Base-by-base conservation (phyloP, 352 stramenopile genomes). In the Plasmopara muralis region DNA sequence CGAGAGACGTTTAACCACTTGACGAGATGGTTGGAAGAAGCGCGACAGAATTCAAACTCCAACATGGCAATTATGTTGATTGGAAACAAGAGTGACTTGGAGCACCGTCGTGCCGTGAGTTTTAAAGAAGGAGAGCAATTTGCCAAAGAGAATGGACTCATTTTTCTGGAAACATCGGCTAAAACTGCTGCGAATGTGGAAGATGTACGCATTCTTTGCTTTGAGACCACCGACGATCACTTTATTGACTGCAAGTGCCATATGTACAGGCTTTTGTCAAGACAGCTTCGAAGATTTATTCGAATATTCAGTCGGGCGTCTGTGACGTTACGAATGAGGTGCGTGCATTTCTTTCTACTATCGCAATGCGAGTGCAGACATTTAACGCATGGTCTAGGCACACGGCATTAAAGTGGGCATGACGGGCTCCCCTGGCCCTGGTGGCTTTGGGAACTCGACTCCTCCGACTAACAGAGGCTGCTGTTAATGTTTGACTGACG, bases 51-150 rank as follows among this genome's bases (percentile, higher is more conserved):
- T 74, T 97, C 88, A 46, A 98, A 98, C 64, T 94, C 87, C 40
- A 99, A 99, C 78, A 99, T 99, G 96, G 91, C 96, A 37, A 99
- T 99, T 68, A 98, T 99, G 93, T 71, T 99, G 9, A 98, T 99
- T 61, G 96, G 96, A 52, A 99, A 99, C 74, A 99, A 99, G 71
- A 96, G 86, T 63, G 97, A 99, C 77, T 65, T 98, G 57, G 95
- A 98, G 55, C 91, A 98, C 66, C 83, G 83, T 51, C 85, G 96
- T 28, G 93, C 93, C 12, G 97, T 99, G 25, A 95, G 78, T 43
- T 98, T 90, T 45, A 97, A 98, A 68, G 97, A 99, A 70, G 97
- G 96, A 42, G 90, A 97, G 65, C 77, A 96, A 60, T 99, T 99
- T 79, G 97, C 97, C 9, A 95, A 98, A 66, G 94, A 98, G 60